Evolutionary conservation across 2,329 filamentous ascomycete genomes (phyloP).

Genomic region (Phoma sp.): DNA sequence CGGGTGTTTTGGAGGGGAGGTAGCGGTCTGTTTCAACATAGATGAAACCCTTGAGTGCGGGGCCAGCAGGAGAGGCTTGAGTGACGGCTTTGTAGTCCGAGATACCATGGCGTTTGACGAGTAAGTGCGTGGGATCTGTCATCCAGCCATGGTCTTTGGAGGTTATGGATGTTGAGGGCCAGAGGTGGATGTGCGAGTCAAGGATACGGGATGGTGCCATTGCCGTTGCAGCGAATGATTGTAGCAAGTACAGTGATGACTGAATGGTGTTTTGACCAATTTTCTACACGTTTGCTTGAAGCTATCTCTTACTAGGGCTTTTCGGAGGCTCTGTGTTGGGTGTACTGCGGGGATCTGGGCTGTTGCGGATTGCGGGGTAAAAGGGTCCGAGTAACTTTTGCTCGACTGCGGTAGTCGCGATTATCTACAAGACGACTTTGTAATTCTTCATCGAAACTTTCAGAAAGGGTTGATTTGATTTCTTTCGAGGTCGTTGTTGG

Average conservation of each 20-base stretch:
- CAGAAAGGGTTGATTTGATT: too few relatives aligned
- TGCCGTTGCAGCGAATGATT: too few relatives aligned
- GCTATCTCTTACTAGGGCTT: not conserved
- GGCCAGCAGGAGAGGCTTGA: constrained; percentile 16
- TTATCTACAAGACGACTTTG: too few relatives aligned
- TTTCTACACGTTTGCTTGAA: not conserved
- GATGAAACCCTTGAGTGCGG: constrained; percentile 67
- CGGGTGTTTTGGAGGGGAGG: constrained; percentile 25
- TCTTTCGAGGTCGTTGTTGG: not conserved
- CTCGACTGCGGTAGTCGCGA: not conserved
- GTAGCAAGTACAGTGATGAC: too few relatives aligned
- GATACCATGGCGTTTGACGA: constrained; percentile 71
- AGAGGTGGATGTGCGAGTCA: constrained; percentile 86
- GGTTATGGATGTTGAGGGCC: constrained; percentile 68
- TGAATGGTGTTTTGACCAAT: too few relatives aligned
- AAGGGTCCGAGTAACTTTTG: constrained; percentile 10
- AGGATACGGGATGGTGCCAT: constrained; percentile 54
- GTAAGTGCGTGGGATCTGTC: constrained; percentile 55
- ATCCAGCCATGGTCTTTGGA: constrained; percentile 74
- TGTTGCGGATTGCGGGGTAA: constrained; percentile 22
- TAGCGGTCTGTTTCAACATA: constrained; percentile 82
- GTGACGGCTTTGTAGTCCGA: constrained; percentile 62
- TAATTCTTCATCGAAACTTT: too few relatives aligned
- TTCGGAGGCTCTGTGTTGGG: not conserved
- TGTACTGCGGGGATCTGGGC: constrained; percentile 7